Evolutionary conservation across 805 yeast genomes (phyloP).

Genomic region (Saccharomycopsis sp.): DNA sequence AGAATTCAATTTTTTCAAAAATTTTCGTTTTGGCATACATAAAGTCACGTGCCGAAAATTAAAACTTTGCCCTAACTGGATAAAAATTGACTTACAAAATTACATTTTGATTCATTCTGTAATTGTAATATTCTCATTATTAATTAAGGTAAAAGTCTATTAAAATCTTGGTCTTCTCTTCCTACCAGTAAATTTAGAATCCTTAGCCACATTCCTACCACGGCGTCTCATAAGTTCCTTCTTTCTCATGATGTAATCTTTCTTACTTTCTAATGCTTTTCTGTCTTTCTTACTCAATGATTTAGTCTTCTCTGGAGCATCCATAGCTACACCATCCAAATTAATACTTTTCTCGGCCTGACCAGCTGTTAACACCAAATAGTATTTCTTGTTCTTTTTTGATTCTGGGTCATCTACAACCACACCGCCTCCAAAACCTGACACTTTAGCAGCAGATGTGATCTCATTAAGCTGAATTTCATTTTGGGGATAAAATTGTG

Average conservation of each 20-base stretch:
- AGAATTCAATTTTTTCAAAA: too few relatives aligned
- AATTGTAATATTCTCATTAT: too few relatives aligned
- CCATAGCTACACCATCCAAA: slow-evolving; percentile 75
- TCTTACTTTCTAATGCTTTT: slow-evolving; percentile 62
- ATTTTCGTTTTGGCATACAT: too few relatives aligned
- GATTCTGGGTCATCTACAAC: slow-evolving; percentile 92
- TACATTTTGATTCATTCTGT: too few relatives aligned
- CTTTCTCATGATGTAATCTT: slow-evolving; percentile 81
- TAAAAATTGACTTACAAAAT: too few relatives aligned
- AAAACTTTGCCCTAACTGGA: too few relatives aligned
- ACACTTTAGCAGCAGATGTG: slow-evolving; percentile 76
- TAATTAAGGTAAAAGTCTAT: slow-evolving; percentile 10
- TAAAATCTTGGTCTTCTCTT: slow-evolving; percentile 62
- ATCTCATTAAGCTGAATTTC: slow-evolving; percentile 79
- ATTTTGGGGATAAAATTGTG: slow-evolving; percentile 92
- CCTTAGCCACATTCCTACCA: slow-evolving; percentile 83
- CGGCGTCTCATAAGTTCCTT: slow-evolving; percentile 88
- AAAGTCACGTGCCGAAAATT: too few relatives aligned
- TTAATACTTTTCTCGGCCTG: slow-evolving; percentile 67
- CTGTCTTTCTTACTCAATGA: slow-evolving; percentile 33
- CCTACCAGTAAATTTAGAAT: slow-evolving; percentile 89
- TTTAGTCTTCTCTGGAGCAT: slow-evolving; percentile 43
- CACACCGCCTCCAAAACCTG: slow-evolving; percentile 95
- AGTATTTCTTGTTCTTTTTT: slow-evolving; percentile 84
- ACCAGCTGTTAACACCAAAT: slow-evolving; percentile 85